phyloP scores from a whole-genome alignment of 306 rosid genomes.

The Pyrus betulifolia region DNA sequence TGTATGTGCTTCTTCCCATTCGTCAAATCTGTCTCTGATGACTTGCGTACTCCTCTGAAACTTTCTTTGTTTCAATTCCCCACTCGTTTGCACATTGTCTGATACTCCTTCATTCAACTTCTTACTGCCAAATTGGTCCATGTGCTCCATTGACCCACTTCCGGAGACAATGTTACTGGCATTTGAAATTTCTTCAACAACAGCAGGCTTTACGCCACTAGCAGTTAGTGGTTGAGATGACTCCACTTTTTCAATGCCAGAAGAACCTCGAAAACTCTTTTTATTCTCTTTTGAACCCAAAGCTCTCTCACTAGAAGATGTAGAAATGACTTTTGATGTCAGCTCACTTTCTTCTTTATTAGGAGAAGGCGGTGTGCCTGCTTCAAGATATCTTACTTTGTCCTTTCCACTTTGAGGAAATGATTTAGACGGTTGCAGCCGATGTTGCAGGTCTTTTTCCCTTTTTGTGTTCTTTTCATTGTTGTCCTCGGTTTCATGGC shows the following conservation, averaged over 20 bases:
- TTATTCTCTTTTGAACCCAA: constrained; percentile 30
- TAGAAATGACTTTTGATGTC: constrained; percentile 36
- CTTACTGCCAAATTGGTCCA: constrained; percentile 29
- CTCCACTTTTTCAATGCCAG: constrained; percentile 33
- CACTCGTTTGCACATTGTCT: constrained; percentile 39
- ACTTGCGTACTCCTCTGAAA: constrained; percentile 72
- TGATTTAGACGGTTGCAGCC: constrained; percentile 18
- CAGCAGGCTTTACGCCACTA: constrained; percentile 8
- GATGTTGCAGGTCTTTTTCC: constrained; percentile 30
- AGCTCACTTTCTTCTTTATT: constrained; percentile 36
- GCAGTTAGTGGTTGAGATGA: constrained; percentile 27
- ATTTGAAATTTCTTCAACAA: constrained; percentile 8
- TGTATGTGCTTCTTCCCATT: constrained; percentile 86
- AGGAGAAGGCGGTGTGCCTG: constrained; percentile 37
- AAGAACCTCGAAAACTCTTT: constrained; percentile 31
- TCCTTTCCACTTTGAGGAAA: constrained; percentile 29
- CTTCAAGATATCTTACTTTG: constrained; percentile 38
- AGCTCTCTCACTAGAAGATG: constrained; percentile 47
- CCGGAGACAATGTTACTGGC: constrained; percentile 20
- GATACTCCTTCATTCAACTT: constrained; percentile 30
- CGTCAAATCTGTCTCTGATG: constrained; percentile 65
- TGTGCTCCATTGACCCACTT: constrained; percentile 34
- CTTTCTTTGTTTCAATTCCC: constrained; percentile 70
- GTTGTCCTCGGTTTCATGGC: constrained; percentile 60
- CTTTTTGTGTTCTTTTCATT: constrained; percentile 25